Base-by-base conservation (phyloP, 2,329 filamentous ascomycete species). In the Claviceps sorghi region DNA sequence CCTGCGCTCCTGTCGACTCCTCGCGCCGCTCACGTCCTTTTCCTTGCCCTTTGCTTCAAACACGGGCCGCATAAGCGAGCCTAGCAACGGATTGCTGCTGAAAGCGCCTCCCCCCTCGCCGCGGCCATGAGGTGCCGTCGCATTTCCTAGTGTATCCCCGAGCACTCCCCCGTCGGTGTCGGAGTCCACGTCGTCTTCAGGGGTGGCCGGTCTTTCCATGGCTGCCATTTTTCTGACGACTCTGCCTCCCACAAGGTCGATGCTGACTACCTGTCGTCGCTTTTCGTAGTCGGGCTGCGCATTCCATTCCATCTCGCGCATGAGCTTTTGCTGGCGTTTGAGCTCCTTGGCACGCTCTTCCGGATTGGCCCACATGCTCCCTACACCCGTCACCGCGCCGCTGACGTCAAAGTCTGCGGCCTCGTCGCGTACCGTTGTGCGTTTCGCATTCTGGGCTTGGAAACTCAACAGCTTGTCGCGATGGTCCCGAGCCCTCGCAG, bases 281-380 rank as follows among this genome's bases (percentile, higher is more conserved):
- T 91, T 95, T 71, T 96, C 90, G 67, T 89, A 95, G 56, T 94
- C 90, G 0, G 89, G 88, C 50, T 79, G 74, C 4, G 85, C 83
- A 58, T 85, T 86, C 82, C 89, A 94, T 61, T 95, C 87, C 74
- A 93, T 83, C 67, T 95, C 88, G 5, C 88, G 74, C 58, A 95
- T 68, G 3, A 90, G 72, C 64, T 86, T 87, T 68, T 95, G 89
- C 68, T 95, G 90, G 53, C 82, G 78, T 67, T 91, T 94, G 53
- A 95, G 70, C 64, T 93, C 88, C 57, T 82, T 74, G 1, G 89
- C 90, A 43, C 89, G 77, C 66, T 95, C 88, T 57, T 86, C 82
- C 0, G 89, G 88, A 17, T 73, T 88, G 49, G 88, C 86, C 89
- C 89, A 95, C 70, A 93, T 84, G 71, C 66, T 60, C 50, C 72